Conservation (phyloP, 202 grass and related monocot genomes). For the Alloteropsis angusta region DNA sequence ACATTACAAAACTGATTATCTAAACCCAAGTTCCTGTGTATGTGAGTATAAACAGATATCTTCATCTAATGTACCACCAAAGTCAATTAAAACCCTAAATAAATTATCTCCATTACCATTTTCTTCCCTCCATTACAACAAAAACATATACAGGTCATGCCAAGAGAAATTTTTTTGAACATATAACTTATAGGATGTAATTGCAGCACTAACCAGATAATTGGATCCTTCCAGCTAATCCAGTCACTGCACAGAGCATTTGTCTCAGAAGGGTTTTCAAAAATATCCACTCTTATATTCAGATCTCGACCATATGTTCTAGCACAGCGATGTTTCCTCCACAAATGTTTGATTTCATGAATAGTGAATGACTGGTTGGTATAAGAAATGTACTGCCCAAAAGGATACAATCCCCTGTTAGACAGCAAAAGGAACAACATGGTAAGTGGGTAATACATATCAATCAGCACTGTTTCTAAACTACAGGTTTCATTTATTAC, state of each 20-base stretch:
- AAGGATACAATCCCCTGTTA: constrained; percentile 67
- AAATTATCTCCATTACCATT: background rate
- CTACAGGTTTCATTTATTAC: background rate
- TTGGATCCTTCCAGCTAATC: constrained; percentile 73
- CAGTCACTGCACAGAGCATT: constrained; percentile 91
- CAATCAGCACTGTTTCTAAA: background rate
- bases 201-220: constrained; percentile 62
- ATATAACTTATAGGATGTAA: background rate
- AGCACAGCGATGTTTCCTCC: constrained; percentile 82
- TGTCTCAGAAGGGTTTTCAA: constrained; percentile 66
- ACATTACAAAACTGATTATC: background rate
- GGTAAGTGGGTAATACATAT: background rate
- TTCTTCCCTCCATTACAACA: background rate
- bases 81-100: background rate
- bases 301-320: constrained; percentile 52
- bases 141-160: background rate
- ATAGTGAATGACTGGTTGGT: constrained; percentile 69
- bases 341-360: constrained; percentile 79
- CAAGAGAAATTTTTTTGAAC: background rate
- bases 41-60: background rate
- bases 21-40: background rate
- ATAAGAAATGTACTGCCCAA: constrained; percentile 79
- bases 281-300: constrained; percentile 72
- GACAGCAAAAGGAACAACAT: background rate
- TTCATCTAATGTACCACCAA: background rate